Evolutionary conservation across 1,284 basidiomycete genomes (phyloP).

Genomic region (Schizophyllum commune): DNA sequence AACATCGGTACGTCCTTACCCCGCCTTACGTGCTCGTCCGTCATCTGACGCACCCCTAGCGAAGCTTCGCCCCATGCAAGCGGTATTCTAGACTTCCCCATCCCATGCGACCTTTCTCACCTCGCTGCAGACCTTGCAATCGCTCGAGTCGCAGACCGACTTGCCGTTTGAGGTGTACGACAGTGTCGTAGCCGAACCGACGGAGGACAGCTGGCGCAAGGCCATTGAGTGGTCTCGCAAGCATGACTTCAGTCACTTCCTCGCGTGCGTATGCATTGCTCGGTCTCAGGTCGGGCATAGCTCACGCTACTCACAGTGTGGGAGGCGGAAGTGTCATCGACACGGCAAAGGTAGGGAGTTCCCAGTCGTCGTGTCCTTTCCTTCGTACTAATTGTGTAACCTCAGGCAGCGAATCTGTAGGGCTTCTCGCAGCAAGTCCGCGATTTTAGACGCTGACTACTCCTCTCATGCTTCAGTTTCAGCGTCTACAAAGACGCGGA

Average conservation of each 20-base stretch:
- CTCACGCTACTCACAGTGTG: conserved; percentile 42
- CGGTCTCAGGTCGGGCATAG: conserved; percentile 1
- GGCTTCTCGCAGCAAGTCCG: too few species aligned
- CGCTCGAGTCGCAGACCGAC: conserved; percentile 64
- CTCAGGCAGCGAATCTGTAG: conserved; percentile 8
- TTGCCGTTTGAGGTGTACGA: conserved; percentile 84
- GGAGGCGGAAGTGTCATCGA: conserved; percentile 96
- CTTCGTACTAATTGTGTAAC: conserved; percentile 3
- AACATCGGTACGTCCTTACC: conserved; percentile 38
- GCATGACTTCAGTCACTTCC: conserved; percentile 88
- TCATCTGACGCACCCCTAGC: conserved; percentile 21
- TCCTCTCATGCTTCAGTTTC: conserved; percentile 39
- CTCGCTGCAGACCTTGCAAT: conserved; percentile 56
- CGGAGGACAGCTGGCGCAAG: conserved; percentile 80
- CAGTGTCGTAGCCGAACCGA: conserved; percentile 83
- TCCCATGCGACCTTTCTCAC: background rate
- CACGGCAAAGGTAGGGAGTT: conserved; percentile 67
- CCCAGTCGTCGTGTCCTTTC: conserved; percentile 1
- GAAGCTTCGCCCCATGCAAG: conserved; percentile 77
- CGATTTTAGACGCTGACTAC: conserved; percentile 1
- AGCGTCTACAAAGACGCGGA: conserved; percentile 87
- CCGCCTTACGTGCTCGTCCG: background rate
- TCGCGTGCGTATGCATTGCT: conserved; percentile 56
- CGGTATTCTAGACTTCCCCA: conserved; percentile 35
- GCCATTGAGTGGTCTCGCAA: conserved; percentile 86